Base-by-base conservation (phyloP, 2,329 filamentous ascomycete genomes). In the Lachnellula hyalina region DNA sequence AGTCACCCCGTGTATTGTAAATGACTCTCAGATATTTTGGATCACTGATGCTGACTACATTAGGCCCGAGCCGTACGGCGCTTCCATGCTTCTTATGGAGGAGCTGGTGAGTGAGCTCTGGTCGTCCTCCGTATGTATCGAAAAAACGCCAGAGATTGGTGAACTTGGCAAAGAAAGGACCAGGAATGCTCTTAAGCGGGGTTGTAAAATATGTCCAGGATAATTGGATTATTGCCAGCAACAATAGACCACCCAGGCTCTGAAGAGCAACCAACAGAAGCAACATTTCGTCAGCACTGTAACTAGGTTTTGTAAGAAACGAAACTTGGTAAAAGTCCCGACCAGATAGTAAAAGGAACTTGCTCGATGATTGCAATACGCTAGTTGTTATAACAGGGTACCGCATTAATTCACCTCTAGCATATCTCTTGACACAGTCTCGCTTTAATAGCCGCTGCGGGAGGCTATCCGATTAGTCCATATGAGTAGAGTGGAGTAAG, bases 121-220 rank as follows among this genome's bases (percentile, higher is more conserved):
- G 14, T 23, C 55, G 50, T 3, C 64, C 64, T 38, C 45, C 46
- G 14, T 55, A 65, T 2, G 47, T 50, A 35, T 60, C 57, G 5
- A 60, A 45, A 7, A 66, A 48, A 2, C 64, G 62, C 66, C 66
- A 68, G 19, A 66, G 21, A 41, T 67, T 57, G 3, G 64, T 60
- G 25, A 67, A 61, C 23, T 61, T 63, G 2, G 65, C 66, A 28
- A 63, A 32, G 21, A 66, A 63, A 0, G 66, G 66, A 2, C 66
- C 65, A 0, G 65, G 66, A 23, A 67, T 53, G 2, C 51, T 48
- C 34, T 45, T 60, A 9, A 64, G 25, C 5, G 59, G 61, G 17
- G 56, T 62, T 0, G 23, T 51, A 2, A 59, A 36, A 40, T 56
- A 60, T n/a, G 5, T 19, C 55, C 52, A 56, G 2, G 52, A 15